These are phyloP conservation scores for Nicotiana otophora DNA, from an alignment of 257 asterid species.

Conservation along the genomic window DNA sequence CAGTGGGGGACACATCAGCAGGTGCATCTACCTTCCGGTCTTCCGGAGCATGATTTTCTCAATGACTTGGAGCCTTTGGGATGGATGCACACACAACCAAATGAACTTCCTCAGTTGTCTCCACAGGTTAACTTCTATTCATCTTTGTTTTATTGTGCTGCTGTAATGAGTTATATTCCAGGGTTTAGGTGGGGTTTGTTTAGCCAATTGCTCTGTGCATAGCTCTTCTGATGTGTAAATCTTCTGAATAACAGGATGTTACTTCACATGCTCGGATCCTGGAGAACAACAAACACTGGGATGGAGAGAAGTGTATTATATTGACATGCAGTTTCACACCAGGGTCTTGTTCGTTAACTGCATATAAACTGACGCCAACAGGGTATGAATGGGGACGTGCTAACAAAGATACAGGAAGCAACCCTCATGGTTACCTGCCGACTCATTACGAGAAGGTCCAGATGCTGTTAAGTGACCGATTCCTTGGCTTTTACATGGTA, in stretches of 20 bases:
- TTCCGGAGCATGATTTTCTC: constrained; percentile 88
- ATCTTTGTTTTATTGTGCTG: neutral
- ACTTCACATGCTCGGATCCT: constrained; percentile 67
- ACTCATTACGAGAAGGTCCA: constrained; percentile 96
- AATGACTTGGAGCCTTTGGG: constrained; percentile 94
- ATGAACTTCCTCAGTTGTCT: constrained; percentile 93
- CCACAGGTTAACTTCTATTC: constrained; percentile 55
- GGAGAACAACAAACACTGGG: constrained; percentile 95
- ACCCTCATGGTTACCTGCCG: constrained; percentile 94
- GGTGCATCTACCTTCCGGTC: constrained; percentile 84
- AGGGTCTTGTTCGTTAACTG: constrained; percentile 94
- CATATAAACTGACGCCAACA: constrained; percentile 86
- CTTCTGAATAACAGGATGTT: constrained; percentile 47
- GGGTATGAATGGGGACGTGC: constrained; percentile 99
- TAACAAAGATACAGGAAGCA: constrained; percentile 79
- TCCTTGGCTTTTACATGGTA: constrained; percentile 98
- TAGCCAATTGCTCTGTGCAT: neutral
- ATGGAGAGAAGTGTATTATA: constrained; percentile 92
- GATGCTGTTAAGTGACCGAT: constrained; percentile 95
- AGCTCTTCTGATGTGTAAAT: neutral
- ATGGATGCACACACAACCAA: constrained; percentile 99
- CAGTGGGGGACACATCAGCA: constrained; percentile 99
- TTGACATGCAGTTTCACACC: constrained; percentile 98
- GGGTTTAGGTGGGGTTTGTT: neutral
- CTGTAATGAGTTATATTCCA: neutral